Base-by-base conservation (phyloP, 2,329 filamentous ascomycete genomes). In the Nothopassalora personata region DNA sequence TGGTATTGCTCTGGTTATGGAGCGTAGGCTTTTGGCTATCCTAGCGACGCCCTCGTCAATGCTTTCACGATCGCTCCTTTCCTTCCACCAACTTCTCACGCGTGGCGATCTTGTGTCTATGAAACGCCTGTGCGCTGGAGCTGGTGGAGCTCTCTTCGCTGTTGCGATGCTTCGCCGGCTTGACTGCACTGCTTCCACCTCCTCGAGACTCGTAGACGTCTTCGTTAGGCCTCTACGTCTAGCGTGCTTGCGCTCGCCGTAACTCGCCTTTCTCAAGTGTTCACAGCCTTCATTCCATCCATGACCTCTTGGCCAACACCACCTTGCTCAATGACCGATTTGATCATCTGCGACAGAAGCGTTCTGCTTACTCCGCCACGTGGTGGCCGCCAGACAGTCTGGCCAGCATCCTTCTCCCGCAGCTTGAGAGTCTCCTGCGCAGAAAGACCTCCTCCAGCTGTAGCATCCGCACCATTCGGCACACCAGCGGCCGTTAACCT, bases 221-320 rank as follows among this genome's bases (percentile, higher is more conserved):
- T 36, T 36, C 10, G 34, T 36, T 5, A 36, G 10, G 3, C 15
- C 34, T 36, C 34, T 15, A 4, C 23, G 23, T 23, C 23, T 23
- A 23, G 23, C 23, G 3, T 23, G 23, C 23, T 23, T 23, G 23
- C 23, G 23, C 23, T 23, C 23, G 3, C 23, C 3, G 23, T 23
- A 23, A 23, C 1, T 23, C 23, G 23, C 19, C 15, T 28, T 19
- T 19, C 46, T 75, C 70, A 74, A 30, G 60, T 66, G 60, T 91
- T 88, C 48, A 94, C 89, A 18, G 82, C 84, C 62, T 92, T 87
- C 66, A 97, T 75, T 0, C 88, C 92, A 62, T 88, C 85, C 70
- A 97, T 79, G 5, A 97, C 88, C 73, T 97, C 93, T 65, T 92
- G 86, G 4, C 88, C 91, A 30, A 97, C 87, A 34, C 91, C 91